phyloP scores from a whole-genome alignment of 2,329 filamentous ascomycete genomes.

The Aspergillus sp. region DNA sequence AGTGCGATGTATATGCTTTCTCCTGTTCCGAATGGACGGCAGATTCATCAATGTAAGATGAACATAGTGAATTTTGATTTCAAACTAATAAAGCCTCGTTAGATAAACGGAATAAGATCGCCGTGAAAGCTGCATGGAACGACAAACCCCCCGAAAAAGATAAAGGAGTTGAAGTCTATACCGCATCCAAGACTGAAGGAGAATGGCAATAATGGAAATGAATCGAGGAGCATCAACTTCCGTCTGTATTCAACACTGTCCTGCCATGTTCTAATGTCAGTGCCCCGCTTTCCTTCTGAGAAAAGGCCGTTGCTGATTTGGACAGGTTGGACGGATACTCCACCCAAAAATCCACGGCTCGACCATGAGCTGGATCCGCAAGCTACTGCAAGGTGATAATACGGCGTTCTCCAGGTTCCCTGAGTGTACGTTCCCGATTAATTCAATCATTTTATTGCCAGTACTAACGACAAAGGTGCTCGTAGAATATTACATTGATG shows the following conservation, averaged over 20 bases:
- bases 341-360: constrained; percentile 20
- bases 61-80: constrained; percentile 13
- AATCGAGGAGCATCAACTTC: constrained; percentile 36
- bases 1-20: constrained; percentile 4
- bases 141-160: not conserved
- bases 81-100: constrained; percentile 15
- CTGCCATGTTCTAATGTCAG: constrained; percentile 27
- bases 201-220: constrained; percentile 45
- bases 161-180: constrained; percentile 9
- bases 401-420: constrained; percentile 4
- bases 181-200: constrained; percentile 41
- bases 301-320: not conserved
- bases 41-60: constrained; percentile 11
- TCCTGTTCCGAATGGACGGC: constrained; percentile 1
- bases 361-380: constrained; percentile 7
- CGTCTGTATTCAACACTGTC: constrained; percentile 39
- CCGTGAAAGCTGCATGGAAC: constrained; percentile 5
- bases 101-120: constrained; percentile 6
- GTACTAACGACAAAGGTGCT: not conserved
- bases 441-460: not conserved
- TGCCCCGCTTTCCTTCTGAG: not conserved
- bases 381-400: constrained; percentile 5
- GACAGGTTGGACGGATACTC: constrained; percentile 28
- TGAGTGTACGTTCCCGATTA: constrained; percentile 8
- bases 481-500: constrained; percentile 42